Evolutionary conservation across 768 basidiomycete species (phyloP).

Genomic region (Trametes punicea): DNA sequence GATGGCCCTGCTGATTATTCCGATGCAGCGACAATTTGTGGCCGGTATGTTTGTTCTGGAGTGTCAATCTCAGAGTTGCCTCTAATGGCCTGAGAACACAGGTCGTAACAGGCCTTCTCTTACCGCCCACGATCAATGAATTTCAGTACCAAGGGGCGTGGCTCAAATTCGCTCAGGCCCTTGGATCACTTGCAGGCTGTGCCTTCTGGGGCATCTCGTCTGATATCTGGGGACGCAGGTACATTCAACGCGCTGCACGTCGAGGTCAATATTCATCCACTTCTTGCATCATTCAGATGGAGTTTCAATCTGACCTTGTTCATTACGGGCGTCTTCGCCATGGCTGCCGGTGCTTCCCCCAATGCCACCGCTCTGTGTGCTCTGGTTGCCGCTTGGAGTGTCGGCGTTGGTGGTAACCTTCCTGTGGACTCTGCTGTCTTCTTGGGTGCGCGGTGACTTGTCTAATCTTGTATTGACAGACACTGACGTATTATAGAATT

Average conservation of each 20-base stretch:
- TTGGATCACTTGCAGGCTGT: conserved; percentile 68
- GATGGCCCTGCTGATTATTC: not conserved
- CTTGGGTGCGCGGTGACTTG: conserved; percentile 43
- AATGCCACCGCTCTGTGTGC: conserved; percentile 50
- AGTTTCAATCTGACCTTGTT: conserved; percentile 71
- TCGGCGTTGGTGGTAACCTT: conserved; percentile 70
- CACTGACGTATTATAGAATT: conserved; percentile 44
- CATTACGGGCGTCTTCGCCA: conserved; percentile 63
- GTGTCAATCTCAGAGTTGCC: not conserved
- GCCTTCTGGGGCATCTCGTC: conserved; percentile 65
- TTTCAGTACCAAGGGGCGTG: conserved; percentile 60
- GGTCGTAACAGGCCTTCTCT: conserved; percentile 64
- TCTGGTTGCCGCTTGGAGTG: conserved; percentile 54
- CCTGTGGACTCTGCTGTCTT: conserved; percentile 78
- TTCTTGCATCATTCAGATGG: conserved; percentile 35
- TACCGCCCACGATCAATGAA: conserved; percentile 61
- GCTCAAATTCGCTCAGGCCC: conserved; percentile 66
- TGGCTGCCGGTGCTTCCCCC: conserved; percentile 57
- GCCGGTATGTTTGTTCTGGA: conserved; percentile 45
- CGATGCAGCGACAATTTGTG: conserved; percentile 61
- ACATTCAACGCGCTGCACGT: conserved; percentile 4
- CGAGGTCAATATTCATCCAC: not conserved
- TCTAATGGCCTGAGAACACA: conserved; percentile 23
- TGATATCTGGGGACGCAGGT: conserved; percentile 73
- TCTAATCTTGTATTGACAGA: not conserved